Conservation (phyloP, 352 stramenopile species). For the Phytophthora macrochlamydospora region DNA sequence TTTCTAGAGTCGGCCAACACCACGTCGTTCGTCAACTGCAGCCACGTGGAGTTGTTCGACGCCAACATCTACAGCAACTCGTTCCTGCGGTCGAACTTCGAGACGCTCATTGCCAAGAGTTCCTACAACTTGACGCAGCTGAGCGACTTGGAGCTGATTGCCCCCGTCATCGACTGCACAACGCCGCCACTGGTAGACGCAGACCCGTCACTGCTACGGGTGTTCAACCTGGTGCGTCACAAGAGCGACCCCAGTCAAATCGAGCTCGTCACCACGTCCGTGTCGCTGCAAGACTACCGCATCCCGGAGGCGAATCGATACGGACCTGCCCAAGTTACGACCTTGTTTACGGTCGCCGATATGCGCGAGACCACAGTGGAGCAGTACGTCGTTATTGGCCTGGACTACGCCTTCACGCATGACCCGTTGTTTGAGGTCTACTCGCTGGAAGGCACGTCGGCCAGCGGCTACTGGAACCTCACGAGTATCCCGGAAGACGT, state of each 20-base stretch:
- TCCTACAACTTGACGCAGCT: constrained; percentile 45
- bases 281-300: constrained; percentile 50
- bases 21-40: constrained; percentile 29
- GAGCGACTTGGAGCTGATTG: constrained; percentile 31
- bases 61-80: constrained; percentile 36
- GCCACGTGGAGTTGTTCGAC: constrained; percentile 5
- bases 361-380: constrained; percentile 21
- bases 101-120: constrained; percentile 13
- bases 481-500: constrained; percentile 27
- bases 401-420: constrained; percentile 45
- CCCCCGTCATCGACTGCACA: constrained; percentile 52
- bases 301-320: constrained; percentile 31
- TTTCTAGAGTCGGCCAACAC: constrained; percentile 36
- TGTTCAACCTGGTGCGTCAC: constrained; percentile 52
- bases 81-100: constrained; percentile 36
- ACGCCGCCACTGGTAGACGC: constrained; percentile 24
- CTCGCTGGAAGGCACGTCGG: constrained; percentile 21
- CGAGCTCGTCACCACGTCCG: constrained; percentile 25
- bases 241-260: constrained; percentile 29
- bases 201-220: constrained; percentile 28
- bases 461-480: constrained; percentile 38
- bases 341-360: constrained; percentile 40
- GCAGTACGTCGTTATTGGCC: constrained; percentile 29
- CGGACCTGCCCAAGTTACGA: constrained; percentile 31
- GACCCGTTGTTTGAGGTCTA: constrained; percentile 37